These are phyloP conservation scores for Zoysia pacifica DNA, from an alignment of 176 grass and related monocot genomes.

Conservation along the genomic window DNA sequence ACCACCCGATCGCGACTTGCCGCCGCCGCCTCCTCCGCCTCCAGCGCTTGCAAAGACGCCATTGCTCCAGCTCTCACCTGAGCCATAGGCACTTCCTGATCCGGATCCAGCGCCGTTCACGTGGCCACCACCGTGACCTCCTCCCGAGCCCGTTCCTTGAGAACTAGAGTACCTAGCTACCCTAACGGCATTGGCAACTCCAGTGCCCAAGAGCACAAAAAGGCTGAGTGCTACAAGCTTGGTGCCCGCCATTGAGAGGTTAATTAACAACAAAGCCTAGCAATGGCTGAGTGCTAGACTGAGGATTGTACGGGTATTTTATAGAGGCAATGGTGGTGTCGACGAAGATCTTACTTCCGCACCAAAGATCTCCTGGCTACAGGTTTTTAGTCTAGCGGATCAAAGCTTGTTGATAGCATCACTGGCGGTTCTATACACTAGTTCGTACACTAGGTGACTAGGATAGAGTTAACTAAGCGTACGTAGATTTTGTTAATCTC, in stretches of 20 bases:
- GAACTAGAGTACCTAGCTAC: constrained; percentile 22
- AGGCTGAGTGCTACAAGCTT: constrained; percentile 5
- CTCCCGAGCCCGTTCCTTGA: constrained; percentile 1
- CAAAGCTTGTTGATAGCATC: neutral
- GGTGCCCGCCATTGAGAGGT: neutral
- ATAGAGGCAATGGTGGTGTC: neutral
- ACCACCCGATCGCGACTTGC: neutral
- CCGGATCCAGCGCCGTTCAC: neutral
- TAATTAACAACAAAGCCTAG: neutral
- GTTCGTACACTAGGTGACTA: neutral
- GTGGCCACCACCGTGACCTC: neutral
- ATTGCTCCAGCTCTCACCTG: neutral
- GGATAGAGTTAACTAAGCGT: neutral
- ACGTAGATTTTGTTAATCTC: neutral
- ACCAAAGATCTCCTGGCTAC: neutral
- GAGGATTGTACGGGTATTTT: neutral
- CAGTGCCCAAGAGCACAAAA: constrained; percentile 11
- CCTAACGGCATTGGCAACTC: constrained; percentile 26
- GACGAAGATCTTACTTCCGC: neutral
- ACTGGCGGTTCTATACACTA: neutral
- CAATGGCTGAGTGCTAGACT: neutral
- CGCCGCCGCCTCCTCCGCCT: neutral
- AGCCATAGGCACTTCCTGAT: neutral
- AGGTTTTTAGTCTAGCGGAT: neutral
- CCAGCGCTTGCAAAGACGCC: constrained; percentile 1